Evolutionary conservation across 78 protist species (phyloP), one percentile per base, ranked within the genome.

Genomic region (Isochrysis galbana): DNA sequence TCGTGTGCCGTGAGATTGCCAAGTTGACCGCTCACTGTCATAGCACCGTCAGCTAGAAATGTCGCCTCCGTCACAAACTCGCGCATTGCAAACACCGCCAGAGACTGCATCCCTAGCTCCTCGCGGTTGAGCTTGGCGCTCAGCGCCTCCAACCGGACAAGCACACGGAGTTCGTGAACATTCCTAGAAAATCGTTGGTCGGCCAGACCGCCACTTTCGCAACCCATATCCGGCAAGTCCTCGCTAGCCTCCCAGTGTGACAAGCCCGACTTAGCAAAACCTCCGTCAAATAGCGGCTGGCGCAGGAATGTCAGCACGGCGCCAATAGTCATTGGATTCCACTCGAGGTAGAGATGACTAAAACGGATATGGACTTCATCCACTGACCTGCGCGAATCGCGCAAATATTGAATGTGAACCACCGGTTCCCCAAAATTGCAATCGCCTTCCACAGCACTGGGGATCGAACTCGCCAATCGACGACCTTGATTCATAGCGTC

Each of bases 1-100:
- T 77, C 84, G 17, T 77, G 84, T 32, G 47, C 84, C 84, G 84
- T 77, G 48, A 77, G 23, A 46, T 77, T 39, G 84, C 84, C 84
- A 23, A 77, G 84, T 46, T 77, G 84, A 7, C 84, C 84, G 84
- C 84, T 36, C 44, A 77, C 46, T 32, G 23, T 0, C 84, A 77
- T 77, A 17, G n/a, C 84, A 17, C 84, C 84, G 0, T 21, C 46
- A 29, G 47, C 29, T 17, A 5, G 32, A 19, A 39, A 3, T 41
- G 11, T 1, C 84, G 22, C 84, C 47, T 36, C n/a, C 32, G 46
- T 32, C 47, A 1, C 44, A 29, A 77, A 46, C 84, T 10, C 84
- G 19, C 23, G 2, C 84, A 77, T 77, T 46, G 47, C 84, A 4
- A 77, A 32, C 46, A 77, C 34, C 26, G 46, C 84, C 29, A 77